These are phyloP conservation scores for Aspergillus diversus DNA, from an alignment of 495 filamentous ascomycete genomes.

Conservation along the genomic window DNA sequence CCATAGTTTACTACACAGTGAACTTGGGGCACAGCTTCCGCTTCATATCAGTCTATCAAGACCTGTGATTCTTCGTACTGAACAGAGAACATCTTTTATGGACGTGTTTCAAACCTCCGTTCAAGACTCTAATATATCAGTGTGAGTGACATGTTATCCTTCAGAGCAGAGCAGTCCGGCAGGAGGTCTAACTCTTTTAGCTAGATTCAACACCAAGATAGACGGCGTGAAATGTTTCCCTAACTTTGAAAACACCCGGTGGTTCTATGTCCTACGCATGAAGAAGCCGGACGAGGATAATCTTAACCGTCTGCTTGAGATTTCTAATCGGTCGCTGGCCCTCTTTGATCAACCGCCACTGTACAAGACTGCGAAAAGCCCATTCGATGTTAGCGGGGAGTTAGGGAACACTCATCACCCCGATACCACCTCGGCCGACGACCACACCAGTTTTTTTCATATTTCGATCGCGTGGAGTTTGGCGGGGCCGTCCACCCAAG, in stretches of 20 bases:
- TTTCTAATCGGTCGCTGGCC: constrained; percentile 65
- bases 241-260: constrained; percentile 75
- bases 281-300: constrained; percentile 50
- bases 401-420: neutral
- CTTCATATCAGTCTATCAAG: constrained; percentile 90
- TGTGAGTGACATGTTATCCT: constrained; percentile 39
- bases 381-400: neutral
- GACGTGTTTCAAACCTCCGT: constrained; percentile 41
- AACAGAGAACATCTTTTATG: constrained; percentile 66
- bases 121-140: constrained; percentile 41
- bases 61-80: constrained; percentile 67
- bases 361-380: constrained; percentile 48
- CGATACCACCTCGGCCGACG: constrained; percentile 20
- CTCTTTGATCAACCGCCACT: constrained; percentile 72
- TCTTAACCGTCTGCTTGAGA: constrained; percentile 63
- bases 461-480: constrained; percentile 81
- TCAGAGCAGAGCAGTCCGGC: neutral
- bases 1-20: constrained; percentile 69
- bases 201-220: constrained; percentile 56
- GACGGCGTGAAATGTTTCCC: constrained; percentile 65
- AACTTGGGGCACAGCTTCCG: constrained; percentile 77
- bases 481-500: constrained; percentile 29
- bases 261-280: constrained; percentile 81
- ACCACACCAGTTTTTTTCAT: constrained; percentile 67
- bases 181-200: constrained; percentile 1